Conservation (phyloP, 192 early-diverging fungal genomes). For the Rhizoclosmatium globosum region DNA sequence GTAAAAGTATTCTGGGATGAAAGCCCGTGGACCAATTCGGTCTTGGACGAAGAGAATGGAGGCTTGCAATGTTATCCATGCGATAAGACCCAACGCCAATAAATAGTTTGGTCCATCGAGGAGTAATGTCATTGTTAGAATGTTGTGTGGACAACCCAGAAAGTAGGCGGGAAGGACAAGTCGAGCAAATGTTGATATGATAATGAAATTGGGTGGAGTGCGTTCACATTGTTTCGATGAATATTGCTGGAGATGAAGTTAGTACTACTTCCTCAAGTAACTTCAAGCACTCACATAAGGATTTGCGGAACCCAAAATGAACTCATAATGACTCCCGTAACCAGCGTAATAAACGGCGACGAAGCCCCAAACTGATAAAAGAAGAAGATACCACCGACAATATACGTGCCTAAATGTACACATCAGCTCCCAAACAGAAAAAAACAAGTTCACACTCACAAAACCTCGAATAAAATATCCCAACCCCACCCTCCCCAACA, state of each 20-base stretch:
- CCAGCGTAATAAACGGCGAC: constrained; percentile 53
- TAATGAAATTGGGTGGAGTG: constrained; percentile 64
- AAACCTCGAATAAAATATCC: constrained; percentile 62
- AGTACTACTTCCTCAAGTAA: not conserved
- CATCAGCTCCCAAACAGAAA: constrained; percentile 18
- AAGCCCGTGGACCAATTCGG: constrained; percentile 73
- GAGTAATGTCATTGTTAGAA: constrained; percentile 45
- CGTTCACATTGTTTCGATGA: constrained; percentile 65
- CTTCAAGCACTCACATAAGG: constrained; percentile 39
- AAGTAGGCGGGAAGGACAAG: constrained; percentile 70
- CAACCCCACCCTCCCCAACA: constrained; percentile 50
- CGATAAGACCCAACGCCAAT: constrained; percentile 55
- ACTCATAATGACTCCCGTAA: constrained; percentile 58
- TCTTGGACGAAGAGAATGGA: constrained; percentile 71
- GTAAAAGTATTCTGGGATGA: constrained; percentile 63
- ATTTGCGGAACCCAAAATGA: constrained; percentile 90
- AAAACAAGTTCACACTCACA: constrained; percentile 55
- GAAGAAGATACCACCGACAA: constrained; percentile 67
- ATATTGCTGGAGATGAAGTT: constrained; percentile 57
- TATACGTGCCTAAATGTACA: constrained; percentile 57
- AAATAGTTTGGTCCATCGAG: constrained; percentile 57
- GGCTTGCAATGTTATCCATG: constrained; percentile 68
- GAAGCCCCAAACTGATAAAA: constrained; percentile 66
- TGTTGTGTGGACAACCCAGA: constrained; percentile 65
- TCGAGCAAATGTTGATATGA: constrained; percentile 64